A percentile compares a stretch with the other conserved stretches of the same genome.
These are phyloP conservation scores for Cryptomeria japonica DNA, from an alignment of 75 land plant genomes.

Conservation along the genomic window DNA sequence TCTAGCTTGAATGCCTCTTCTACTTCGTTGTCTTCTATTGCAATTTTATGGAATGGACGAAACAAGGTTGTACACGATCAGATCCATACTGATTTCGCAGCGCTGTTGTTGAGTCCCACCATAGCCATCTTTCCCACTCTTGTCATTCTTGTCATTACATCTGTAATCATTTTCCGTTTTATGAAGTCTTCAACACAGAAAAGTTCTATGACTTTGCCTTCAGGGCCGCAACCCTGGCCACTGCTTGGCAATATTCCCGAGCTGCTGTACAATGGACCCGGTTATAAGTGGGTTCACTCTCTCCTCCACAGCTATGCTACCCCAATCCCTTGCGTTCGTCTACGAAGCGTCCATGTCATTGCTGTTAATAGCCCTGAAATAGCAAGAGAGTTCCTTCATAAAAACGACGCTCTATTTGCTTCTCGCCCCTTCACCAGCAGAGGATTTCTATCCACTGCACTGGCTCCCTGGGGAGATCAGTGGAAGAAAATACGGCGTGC, in stretches of 20 bases:
- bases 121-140: not conserved
- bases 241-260: not conserved
- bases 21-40: too few relatives aligned
- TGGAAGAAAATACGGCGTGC: slow-evolving; percentile 57
- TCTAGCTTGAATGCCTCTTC: too few relatives aligned
- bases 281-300: not conserved
- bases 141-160: not conserved
- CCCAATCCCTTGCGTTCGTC: not conserved
- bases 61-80: too few relatives aligned
- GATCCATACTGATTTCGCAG: too few relatives aligned
- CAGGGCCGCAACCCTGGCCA: not conserved
- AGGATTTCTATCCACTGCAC: slow-evolving; percentile 16
- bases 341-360: not conserved
- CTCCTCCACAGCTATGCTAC: not conserved
- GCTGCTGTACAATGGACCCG: not conserved
- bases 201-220: not conserved
- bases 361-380: slow-evolving; percentile 35
- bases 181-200: not conserved
- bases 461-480: slow-evolving; percentile 51
- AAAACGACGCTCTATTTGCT: slow-evolving; percentile 40
- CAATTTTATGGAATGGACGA: too few relatives aligned
- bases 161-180: not conserved
- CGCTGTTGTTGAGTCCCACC: not conserved
- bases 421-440: slow-evolving; percentile 21
- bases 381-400: slow-evolving; percentile 41